Base-by-base conservation (phyloP, 2,329 filamentous ascomycete genomes). In the Nemania sp. region DNA sequence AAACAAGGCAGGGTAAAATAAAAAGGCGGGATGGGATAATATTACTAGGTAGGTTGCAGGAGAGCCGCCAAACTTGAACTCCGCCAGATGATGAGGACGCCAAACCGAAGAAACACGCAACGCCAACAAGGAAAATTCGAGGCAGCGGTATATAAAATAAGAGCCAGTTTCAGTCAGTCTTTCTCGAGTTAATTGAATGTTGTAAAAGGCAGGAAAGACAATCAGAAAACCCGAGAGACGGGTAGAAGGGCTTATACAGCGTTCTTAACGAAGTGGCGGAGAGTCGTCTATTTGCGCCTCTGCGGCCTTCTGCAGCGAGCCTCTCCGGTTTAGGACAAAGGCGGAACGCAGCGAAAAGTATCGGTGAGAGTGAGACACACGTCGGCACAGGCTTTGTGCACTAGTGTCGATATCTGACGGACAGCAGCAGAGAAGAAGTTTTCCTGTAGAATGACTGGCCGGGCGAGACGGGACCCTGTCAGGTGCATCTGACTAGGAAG, bases 321-420 rank as follows among this genome's bases (percentile, higher is more conserved):
- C 66, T 68, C 62, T 67, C 60, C 55, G 61, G 52, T 64, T 62
- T 63, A 61, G 65, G 65, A 64, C 59, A 65, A 64, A 63, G 63
- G 53, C 51, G 56, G 57, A 54, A 40, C 60, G 56, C 56, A 54
- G 34, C 24, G 20, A 51, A 43, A 69, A 70, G 56, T 69, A 70
- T 70, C 68, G 68, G 68, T 70, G 68, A 70, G 65, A 60, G 66
- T 70, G 61, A 70, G 68, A 70, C 68, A 70, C 54, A 56, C 56
- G 54, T 60, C 52, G 52, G 53, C 54, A 56, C 53, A 50, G 53
- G 54, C n/a, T n/a, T n/a, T n/a, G n/a, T n/a, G n/a, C n/a, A 58
- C 49, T 30, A 43, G 41, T 49, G 36, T 51, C 28, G 36, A 12
- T 58, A 55, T 61, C 59, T 54, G 42, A 60, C 60, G 57, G 60